Evolutionary conservation across 1,284 basidiomycete genomes (phyloP), one percentile per base, ranked within the genome.

Genomic region (Trichosporon sp.): DNA sequence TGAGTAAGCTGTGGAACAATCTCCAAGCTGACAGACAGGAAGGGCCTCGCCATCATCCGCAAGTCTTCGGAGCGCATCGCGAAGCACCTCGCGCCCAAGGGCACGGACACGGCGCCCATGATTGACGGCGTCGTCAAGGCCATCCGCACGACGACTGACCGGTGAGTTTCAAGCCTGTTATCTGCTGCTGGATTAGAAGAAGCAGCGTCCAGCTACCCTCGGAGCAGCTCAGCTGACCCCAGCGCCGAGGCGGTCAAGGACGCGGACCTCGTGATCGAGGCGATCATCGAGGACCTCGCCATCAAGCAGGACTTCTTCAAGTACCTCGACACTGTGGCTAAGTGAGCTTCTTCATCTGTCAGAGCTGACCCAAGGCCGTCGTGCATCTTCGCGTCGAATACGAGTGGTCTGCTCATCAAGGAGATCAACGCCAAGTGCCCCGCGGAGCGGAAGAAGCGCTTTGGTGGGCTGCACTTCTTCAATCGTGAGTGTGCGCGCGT

Each of bases 261-360:
- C 2, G 80, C 85, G 1, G 86, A 88, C 75, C 77, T 87, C 35
- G 86, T 88, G 60, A 83, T 88, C 65, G 87, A 88, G 77, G 87
- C 87, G 1, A 87, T 88, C 68, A 85, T 88, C 66, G 87, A 88
- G 73, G 85, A 85, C 70, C 76, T 88, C 51, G 81, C 84, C 70
- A 82, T 86, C 69, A 87, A 88, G 80, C 83, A 85, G 66, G 84
- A 87, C 58, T 78, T 88, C 25, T 87, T 88, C 69, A 80, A 79
- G 4, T 82, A 84, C 71, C 76, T 88, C 27, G 87, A 88, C 75
- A 72, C 70, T 35, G 80, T 84, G 65, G 86, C 86, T 1, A 83
- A 62, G 66, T 68, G 29, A 29, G 68, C 27, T 25, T n/a, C 4
- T 1, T 11, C 3, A 27, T 11, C 1, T 9, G 13, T 78, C 23